Base-by-base conservation (phyloP, 345 rosid genomes). In the Eucalyptus dawsonii region DNA sequence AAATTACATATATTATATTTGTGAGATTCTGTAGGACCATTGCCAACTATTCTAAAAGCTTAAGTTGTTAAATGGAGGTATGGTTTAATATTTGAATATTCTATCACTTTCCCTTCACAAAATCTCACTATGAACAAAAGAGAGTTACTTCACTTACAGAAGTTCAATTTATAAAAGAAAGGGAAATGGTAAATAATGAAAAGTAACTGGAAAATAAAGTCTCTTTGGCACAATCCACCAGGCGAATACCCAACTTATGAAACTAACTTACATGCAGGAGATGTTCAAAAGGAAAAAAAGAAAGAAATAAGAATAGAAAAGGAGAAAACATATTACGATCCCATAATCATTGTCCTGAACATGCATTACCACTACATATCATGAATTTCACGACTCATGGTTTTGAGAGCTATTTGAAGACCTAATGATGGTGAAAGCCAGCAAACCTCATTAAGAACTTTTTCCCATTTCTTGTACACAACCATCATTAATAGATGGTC, bases 401-500 rank as follows among this genome's bases (percentile, higher is more conserved):
- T 76, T 40, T 76, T 40, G 47, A 76, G 85, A 40, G 85, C 29
- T 76, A 76, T 76, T 76, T 76, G 81, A 42, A 53, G 15, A 90
- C 88, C 53, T 31, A 44, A 37, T 34, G 45, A 87, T 90, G 86
- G 49, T 8, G 87, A 81, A 62, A 40, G 88, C n/a, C 54, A 87
- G 92, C 96, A 89, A 83, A 96, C 99, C 99, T 97, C 96, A 4
- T 87, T 90, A 89, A 95, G 92, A 93, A 95, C 93, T 91, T 90
- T 95, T 92, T 93, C 96, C 99, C 99, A 97, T 92, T 94, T 96
- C 88, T 91, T 92, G 89, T 97, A 97, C 45, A 98, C 96, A 91
- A 95, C 94, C 97, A 94, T 93, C 99, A 97, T 94, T 87, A 95
- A 53, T 85, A 97, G 92, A 91, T 97, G 99, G 93, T 96, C 99